Base-by-base conservation (phyloP, 306 rosid species). In the Vigna unguiculata region DNA sequence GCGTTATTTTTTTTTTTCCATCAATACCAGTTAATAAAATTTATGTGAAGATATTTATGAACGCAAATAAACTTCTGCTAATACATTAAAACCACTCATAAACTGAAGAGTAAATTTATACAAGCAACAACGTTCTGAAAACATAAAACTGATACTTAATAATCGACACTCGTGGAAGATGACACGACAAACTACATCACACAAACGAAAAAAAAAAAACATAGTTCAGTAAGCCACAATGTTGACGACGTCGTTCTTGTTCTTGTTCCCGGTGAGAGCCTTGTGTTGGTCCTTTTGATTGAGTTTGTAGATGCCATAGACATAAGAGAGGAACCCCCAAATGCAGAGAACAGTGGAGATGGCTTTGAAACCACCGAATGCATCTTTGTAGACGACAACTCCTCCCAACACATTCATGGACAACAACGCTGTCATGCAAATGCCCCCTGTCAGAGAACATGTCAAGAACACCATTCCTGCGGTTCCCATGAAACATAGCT, bases 391-490 rank as follows among this genome's bases (percentile, higher is more conserved):
- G 0, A 84, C 89, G 69, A 83, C n/a, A 6, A 88, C 96, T 0
- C 97, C 97, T 7, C 91, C 95, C 19, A 90, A 9, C 22, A 91
- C 97, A 76, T 91, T 91, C 83, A 86, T 85, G 2, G 86, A 83
- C 85, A 91, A 6, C 86, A 91, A 57, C 2, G 93, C 93, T 1
- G 97, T 90, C 91, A 86, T 88, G 85, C 96, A 88, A 9, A 91
- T 75, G 19, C 91, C 95, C 1, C 96, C 91, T 0, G 93, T 91
- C 24, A 91, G 19, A 9, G 97, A 90, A 46, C 86, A 85, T 19
- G 97, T 91, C 79, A 90, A 12, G 25, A 85, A 91, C 40, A 91
- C 91, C 91, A 91, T 88, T 7, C 97, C 97, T 0, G 95, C 95
- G 5, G 93, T 90, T 0, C 96, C 93, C 88, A 88, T 70, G 25